phyloP scores from a whole-genome alignment of 352 stramenopile genomes.

The Phytophthora crassamura region DNA sequence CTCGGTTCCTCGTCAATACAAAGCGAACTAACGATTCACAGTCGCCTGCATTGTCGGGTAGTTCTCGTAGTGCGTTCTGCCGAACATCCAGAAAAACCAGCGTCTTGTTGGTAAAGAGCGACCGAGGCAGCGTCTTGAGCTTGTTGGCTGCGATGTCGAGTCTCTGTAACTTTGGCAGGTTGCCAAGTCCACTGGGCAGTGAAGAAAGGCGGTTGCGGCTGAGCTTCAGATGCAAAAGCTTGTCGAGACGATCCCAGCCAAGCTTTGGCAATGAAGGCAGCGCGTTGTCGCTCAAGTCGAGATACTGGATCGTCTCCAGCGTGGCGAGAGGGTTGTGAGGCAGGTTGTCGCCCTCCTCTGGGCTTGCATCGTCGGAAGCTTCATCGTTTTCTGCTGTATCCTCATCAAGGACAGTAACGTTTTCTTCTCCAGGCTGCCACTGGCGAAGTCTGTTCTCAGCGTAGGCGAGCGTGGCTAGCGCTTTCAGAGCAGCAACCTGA shows the following conservation, averaged over 20 bases:
- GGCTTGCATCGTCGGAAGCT: not conserved
- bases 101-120: slow-evolving; percentile 29
- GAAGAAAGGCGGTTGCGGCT: slow-evolving; percentile 47
- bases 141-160: slow-evolving; percentile 62
- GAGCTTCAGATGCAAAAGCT: slow-evolving; percentile 53
- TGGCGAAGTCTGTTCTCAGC: slow-evolving; percentile 54
- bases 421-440: slow-evolving; percentile 31
- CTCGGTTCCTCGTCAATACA: slow-evolving; percentile 46
- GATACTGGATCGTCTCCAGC: slow-evolving; percentile 35
- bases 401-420: slow-evolving; percentile 11
- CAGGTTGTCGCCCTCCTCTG: not conserved
- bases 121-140: slow-evolving; percentile 31
- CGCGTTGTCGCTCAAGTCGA: slow-evolving; percentile 60
- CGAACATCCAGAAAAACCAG: slow-evolving; percentile 43
- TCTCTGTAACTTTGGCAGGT: slow-evolving; percentile 32
- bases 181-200: slow-evolving; percentile 35
- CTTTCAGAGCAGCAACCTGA: slow-evolving; percentile 22
- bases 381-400: slow-evolving; percentile 21
- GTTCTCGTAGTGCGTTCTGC: slow-evolving; percentile 39
- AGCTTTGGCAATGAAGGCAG: slow-evolving; percentile 33
- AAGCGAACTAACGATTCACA: slow-evolving; percentile 38
- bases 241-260: slow-evolving; percentile 38
- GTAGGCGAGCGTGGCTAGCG: slow-evolving; percentile 45
- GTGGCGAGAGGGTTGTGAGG: slow-evolving; percentile 34
- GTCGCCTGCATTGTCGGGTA: slow-evolving; percentile 43